Percentiles rank a stretch among this genome's conserved stretches.
These are phyloP conservation scores for Pseudocercospora musae DNA, from an alignment of 2,329 filamentous ascomycete species.

Conservation along the genomic window DNA sequence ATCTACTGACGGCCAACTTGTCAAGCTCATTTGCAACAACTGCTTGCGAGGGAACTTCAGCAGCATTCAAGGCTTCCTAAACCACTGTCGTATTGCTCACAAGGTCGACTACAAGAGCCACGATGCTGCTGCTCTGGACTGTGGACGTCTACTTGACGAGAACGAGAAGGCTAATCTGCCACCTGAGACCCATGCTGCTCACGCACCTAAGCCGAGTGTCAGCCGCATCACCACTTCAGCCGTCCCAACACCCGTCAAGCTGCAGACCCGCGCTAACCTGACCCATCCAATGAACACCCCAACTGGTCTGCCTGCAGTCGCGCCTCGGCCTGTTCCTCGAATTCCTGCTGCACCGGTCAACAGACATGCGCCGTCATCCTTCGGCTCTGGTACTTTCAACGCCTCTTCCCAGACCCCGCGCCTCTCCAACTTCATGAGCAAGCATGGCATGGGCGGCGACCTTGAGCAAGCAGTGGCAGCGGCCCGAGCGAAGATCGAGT, in stretches of 20 bases:
- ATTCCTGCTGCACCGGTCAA: constrained; percentile 16
- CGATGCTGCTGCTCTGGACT: constrained; percentile 85
- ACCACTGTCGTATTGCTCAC: constrained; percentile 96
- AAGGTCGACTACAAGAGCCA: constrained; percentile 92
- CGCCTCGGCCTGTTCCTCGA: constrained; percentile 15
- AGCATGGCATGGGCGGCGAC: constrained; percentile 42
- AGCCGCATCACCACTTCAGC: constrained; percentile 16
- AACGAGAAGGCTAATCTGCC: constrained; percentile 49
- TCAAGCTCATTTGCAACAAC: constrained; percentile 83
- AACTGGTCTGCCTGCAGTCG: constrained; percentile 11
- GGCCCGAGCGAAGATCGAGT: constrained; percentile 23
- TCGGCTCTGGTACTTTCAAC: constrained; percentile 30
- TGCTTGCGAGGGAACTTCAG: constrained; percentile 89
- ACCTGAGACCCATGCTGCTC: constrained; percentile 25
- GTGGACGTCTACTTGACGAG: constrained; percentile 76
- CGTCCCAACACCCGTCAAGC: constrained; percentile 19
- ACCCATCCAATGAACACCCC: constrained; percentile 33
- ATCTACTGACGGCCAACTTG: constrained; percentile 74
- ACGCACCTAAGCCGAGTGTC: constrained; percentile 17
- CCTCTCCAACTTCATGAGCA: constrained; percentile 40
- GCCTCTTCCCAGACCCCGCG: constrained; percentile 42
- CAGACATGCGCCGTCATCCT: constrained; percentile 1
- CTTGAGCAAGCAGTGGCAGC: constrained; percentile 29
- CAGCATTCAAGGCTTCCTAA: constrained; percentile 98
- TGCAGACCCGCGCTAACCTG: constrained; percentile 13